Evolutionary conservation across 345 rosid genomes (phyloP).

Genomic region (Cochlearia excelsa): DNA sequence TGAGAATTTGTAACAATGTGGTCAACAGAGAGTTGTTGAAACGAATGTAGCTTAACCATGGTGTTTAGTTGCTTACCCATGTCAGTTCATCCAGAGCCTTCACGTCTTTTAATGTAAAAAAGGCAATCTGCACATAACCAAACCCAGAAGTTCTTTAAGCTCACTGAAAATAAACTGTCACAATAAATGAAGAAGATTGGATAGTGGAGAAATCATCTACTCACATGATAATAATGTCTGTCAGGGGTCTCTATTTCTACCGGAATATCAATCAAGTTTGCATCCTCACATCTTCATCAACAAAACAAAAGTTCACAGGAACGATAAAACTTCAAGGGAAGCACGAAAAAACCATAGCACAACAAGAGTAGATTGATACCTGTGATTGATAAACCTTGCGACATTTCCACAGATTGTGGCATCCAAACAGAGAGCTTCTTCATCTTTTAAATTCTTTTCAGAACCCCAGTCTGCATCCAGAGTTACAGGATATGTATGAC

Average conservation of each 20-base stretch:
- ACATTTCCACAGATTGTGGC: conserved; percentile 73
- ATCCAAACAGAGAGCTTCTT: conserved; percentile 86
- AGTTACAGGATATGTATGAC: conserved; percentile 58
- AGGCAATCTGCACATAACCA: conserved; percentile 63
- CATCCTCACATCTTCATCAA: conserved; percentile 69
- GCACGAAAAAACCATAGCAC: conserved; percentile 10
- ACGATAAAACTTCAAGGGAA: conserved; percentile 6
- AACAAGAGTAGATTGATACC: conserved; percentile 42
- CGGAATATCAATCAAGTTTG: conserved; percentile 85
- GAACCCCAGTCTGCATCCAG: conserved; percentile 85
- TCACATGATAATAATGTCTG: conserved; percentile 83
- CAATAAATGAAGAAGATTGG: conserved; percentile 6
- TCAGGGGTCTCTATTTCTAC: conserved; percentile 85
- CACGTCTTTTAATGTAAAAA: conserved; percentile 73
- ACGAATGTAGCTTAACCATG: conserved; percentile 4
- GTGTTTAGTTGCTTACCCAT: conserved; percentile 54
- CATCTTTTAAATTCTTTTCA: conserved; percentile 55
- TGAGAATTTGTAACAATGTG: neutral
- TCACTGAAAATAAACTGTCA: conserved; percentile 12
- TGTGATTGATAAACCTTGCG: conserved; percentile 89
- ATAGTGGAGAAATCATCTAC: conserved; percentile 20
- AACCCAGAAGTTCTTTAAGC: conserved; percentile 20
- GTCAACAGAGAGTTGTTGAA: neutral
- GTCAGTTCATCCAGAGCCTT: conserved; percentile 75
- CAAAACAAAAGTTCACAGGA: conserved; percentile 9